Evolutionary conservation across 2,329 filamentous ascomycete genomes (phyloP).

Genomic region (Cryphonectria naterciae): DNA sequence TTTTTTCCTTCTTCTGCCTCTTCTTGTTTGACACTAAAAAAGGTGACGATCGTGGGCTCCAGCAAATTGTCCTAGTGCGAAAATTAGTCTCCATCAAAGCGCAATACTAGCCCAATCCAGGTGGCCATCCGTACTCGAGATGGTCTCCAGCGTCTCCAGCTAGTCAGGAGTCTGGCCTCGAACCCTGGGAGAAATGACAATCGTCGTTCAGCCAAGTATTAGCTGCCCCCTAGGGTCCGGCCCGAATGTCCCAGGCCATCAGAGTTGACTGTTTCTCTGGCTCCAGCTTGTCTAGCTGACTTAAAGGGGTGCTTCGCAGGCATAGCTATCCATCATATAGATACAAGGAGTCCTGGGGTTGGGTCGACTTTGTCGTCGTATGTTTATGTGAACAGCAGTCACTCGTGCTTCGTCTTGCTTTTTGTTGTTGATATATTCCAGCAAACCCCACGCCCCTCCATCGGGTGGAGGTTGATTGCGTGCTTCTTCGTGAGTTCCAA

Average conservation of each 20-base stretch:
- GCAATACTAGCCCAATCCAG: neutral
- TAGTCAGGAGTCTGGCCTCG: neutral
- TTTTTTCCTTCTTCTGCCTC: neutral
- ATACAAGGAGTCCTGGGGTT: neutral
- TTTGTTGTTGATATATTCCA: neutral
- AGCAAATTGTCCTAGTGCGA: neutral
- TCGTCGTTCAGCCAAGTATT: neutral
- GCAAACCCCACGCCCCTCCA: neutral
- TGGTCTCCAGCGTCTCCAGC: neutral
- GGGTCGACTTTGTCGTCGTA: neutral
- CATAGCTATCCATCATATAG: neutral
- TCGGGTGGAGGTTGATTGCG: neutral
- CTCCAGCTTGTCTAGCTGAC: neutral
- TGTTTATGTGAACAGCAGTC: neutral
- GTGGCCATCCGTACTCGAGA: neutral
- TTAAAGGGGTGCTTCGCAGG: neutral
- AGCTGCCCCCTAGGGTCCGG: neutral
- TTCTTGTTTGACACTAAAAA: neutral
- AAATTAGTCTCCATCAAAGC: neutral
- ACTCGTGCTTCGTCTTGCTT: neutral
- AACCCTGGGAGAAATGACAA: neutral
- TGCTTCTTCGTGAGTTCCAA: neutral
- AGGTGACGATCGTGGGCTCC: neutral
- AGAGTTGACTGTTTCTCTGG: no score
- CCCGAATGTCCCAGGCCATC: neutral